Evolutionary conservation across 768 basidiomycete genomes (phyloP), one percentile per base, ranked within the genome.

Genomic region (Tephrocybe sp.): DNA sequence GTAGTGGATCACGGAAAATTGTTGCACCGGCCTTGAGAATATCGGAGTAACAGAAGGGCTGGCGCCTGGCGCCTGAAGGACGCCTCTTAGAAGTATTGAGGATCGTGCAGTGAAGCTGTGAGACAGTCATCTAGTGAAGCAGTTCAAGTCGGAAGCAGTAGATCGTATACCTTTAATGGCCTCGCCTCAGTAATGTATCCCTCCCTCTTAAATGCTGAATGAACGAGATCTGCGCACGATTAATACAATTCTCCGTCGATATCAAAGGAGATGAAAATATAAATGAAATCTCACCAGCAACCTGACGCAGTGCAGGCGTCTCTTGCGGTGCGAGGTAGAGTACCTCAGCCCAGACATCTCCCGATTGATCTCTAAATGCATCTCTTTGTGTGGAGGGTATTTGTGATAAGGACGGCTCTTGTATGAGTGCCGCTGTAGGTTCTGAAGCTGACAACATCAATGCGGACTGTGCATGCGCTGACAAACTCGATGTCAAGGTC

Each of bases 251-350:
- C 19, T 10, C 16, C 17, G 20, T 13, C 20, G 19, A 11, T 6
- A 34, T 9, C 14, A 17, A 17, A 20, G 0, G 30, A 31, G 23
- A 10, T 26, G 10, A 1, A 42, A 3, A n/a, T n/a, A n/a, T n/a
- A n/a, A 17, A 34, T 14, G 32, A 2, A 31, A 39, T 12, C 67
- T 6, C 52, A 72, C 73, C 64, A 30, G 64, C 66, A 3, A 75
- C 61, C 2, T 44, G 56, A 26, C 57, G 55, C 5, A 75, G 54
- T 11, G 62, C 55, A 31, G 69, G 65, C 9, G 58, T 56, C 46
- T 71, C 65, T 41, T 61, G 53, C 1, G 85, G 83, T 1, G 80
- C 82, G 10, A 77, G 55, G 70, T 77, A 85, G 20, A 87, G 69
- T 17, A 85, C 79, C 48, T 82, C 76, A 5, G 82, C 82, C 38